phyloP scores from a whole-genome alignment of 495 filamentous ascomycete species.

The Tuber melanosporum region DNA sequence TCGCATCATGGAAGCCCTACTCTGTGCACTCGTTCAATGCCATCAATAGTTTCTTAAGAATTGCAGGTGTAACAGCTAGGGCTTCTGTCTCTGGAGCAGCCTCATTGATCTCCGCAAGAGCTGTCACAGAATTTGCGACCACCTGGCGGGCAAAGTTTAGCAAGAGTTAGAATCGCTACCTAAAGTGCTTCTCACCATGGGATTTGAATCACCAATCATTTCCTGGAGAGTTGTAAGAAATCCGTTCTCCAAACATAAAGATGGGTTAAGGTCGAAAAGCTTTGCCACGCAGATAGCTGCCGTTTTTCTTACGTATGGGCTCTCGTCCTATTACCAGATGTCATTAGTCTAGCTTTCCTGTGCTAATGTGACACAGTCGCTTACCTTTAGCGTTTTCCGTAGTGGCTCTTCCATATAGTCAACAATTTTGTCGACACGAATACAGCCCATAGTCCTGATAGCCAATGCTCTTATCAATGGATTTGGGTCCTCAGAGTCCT shows the following conservation, averaged over 20 bases:
- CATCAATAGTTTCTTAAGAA: constrained; percentile 91
- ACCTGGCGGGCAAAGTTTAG: constrained; percentile 41
- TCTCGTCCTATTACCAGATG: constrained; percentile 68
- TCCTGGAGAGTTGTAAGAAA: constrained; percentile 95
- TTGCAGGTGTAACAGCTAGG: constrained; percentile 68
- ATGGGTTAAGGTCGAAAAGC: constrained; percentile 88
- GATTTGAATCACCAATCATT: constrained; percentile 93
- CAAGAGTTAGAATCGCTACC: background rate
- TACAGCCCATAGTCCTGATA: constrained; percentile 99
- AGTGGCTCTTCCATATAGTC: constrained; percentile 99
- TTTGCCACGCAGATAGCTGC: constrained; percentile 97
- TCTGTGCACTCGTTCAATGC: constrained; percentile 97
- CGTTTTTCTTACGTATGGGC: constrained; percentile 96
- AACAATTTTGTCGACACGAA: constrained; percentile 98
- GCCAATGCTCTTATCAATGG: constrained; percentile 89
- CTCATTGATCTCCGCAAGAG: constrained; percentile 84
- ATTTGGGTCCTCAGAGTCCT: constrained; percentile 96
- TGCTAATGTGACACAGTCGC: constrained; percentile 84
- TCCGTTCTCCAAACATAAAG: constrained; percentile 90
- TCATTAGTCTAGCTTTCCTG: constrained; percentile 60
- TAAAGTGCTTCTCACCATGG: constrained; percentile 56
- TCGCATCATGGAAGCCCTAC: constrained; percentile 14
- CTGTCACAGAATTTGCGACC: constrained; percentile 92
- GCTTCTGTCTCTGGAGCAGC: constrained; percentile 84
- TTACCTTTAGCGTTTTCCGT: constrained; percentile 89